A percentile compares a stretch with the other conserved stretches of the same genome.
Evolutionary conservation across 2,329 filamentous ascomycete genomes (phyloP).

Genomic region (Fusarium brachygibbosum): DNA sequence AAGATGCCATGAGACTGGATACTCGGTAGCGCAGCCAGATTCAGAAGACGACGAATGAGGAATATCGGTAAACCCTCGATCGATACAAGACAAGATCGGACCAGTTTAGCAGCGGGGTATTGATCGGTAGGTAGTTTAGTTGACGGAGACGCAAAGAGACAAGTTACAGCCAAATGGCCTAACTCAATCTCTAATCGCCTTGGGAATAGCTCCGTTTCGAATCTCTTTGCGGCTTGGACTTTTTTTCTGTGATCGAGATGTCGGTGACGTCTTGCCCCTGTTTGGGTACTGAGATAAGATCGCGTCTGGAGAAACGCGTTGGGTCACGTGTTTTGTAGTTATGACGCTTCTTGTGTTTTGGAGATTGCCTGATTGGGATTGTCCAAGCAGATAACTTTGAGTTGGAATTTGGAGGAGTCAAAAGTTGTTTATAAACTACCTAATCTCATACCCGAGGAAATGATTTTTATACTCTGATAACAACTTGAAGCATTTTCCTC

Average conservation of each 20-base stretch:
- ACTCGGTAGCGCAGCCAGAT: conserved; percentile 5
- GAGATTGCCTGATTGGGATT: conserved; percentile 18
- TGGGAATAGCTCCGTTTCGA: conserved; percentile 31
- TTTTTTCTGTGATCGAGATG: conserved; percentile 31
- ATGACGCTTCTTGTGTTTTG: conserved; percentile 33
- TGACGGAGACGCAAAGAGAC: conserved; percentile 23
- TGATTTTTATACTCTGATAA: background rate
- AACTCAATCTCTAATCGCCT: conserved; percentile 33
- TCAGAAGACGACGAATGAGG: conserved; percentile 35
- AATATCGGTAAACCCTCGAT: conserved; percentile 23
- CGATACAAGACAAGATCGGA: conserved; percentile 1
- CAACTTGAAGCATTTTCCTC: background rate
- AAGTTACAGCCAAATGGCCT: conserved; percentile 33
- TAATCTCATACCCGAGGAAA: background rate
- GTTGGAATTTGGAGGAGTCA: background rate
- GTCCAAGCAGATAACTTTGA: background rate
- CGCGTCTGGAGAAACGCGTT: conserved; percentile 41
- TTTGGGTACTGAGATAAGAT: conserved; percentile 15
- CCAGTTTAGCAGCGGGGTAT: conserved; percentile 22
- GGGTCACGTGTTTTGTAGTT: conserved; percentile 29
- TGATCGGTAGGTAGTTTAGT: background rate
- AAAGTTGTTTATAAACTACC: background rate
- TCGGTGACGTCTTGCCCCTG: conserved; percentile 41
- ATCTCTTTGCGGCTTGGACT: conserved; percentile 8
- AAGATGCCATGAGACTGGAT: conserved; percentile 48